Percentiles rank a stretch among this genome's conserved stretches.
These are phyloP conservation scores for Agarophyton chilense DNA, from an alignment of 23 red algal genomes.

Conservation along the genomic window DNA sequence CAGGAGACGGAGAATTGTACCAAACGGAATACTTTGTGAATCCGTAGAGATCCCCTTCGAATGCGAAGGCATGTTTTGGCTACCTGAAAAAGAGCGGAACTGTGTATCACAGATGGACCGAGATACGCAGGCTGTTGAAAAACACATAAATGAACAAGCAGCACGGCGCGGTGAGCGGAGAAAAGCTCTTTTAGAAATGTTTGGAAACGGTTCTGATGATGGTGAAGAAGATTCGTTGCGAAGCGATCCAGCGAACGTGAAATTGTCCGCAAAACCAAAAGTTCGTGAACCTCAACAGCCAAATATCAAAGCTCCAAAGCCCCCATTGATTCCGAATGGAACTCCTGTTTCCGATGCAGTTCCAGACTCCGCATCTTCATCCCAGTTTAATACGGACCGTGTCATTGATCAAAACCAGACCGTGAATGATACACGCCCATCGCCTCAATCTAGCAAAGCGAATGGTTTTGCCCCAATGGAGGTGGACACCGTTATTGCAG, in stretches of 20 bases:
- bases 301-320: background rate
- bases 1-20: slow-evolving; percentile 11
- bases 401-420: background rate
- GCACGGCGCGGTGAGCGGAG: background rate
- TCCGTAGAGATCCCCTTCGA: slow-evolving; percentile 60
- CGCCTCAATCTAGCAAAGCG: background rate
- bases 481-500: background rate
- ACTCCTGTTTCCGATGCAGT: background rate
- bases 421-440: background rate
- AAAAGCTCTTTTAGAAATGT: slow-evolving; percentile 45
- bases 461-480: slow-evolving; percentile 13
- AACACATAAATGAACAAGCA: slow-evolving; percentile 9
- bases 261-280: background rate
- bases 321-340: background rate
- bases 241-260: background rate
- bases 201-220: slow-evolving; percentile 42
- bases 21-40: slow-evolving; percentile 34
- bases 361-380: background rate
- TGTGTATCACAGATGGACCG: slow-evolving; percentile 5
- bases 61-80: slow-evolving; percentile 43
- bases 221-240: background rate
- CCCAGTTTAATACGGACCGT: background rate
- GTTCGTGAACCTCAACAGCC: background rate
- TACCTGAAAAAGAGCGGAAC: slow-evolving; percentile 1
- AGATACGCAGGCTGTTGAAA: background rate